phyloP scores from a whole-genome alignment of 139 green algal species.

The Coccomyxa sp. region DNA sequence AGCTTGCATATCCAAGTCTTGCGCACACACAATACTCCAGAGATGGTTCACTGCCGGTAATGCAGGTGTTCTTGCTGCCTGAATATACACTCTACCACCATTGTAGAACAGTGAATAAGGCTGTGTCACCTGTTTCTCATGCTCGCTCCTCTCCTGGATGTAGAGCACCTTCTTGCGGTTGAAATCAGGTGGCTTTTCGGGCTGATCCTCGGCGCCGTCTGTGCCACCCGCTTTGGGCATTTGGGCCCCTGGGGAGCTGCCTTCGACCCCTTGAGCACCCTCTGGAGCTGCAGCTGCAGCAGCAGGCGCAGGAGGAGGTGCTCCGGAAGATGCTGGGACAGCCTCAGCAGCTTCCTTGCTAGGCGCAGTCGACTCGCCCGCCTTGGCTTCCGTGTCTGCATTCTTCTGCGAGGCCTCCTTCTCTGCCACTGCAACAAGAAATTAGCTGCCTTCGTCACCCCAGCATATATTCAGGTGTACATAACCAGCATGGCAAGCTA shows the following conservation, averaged over 20 bases:
- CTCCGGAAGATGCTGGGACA: not conserved
- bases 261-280: no score
- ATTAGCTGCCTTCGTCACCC: no score
- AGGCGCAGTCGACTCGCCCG: not conserved
- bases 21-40: not conserved
- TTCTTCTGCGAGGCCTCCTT: no score
- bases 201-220: no score
- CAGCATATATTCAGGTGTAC: no score
- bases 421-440: no score
- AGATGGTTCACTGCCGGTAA: no score
- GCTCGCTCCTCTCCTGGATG: not conserved
- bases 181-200: no score
- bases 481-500: no score
- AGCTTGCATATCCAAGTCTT: conserved; percentile 14
- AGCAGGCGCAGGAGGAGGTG: not conserved
- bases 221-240: no score
- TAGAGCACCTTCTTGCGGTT: not conserved
- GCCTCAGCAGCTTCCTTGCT: not conserved
- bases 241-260: no score
- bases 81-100: not conserved
- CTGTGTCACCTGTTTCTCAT: not conserved
- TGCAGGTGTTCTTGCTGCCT: not conserved
- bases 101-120: not conserved
- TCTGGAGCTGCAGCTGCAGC: no score
- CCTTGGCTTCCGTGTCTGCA: not conserved